Base-by-base conservation (phyloP, 2,329 filamentous ascomycete species). In the Sporothrix euskadiensis region DNA sequence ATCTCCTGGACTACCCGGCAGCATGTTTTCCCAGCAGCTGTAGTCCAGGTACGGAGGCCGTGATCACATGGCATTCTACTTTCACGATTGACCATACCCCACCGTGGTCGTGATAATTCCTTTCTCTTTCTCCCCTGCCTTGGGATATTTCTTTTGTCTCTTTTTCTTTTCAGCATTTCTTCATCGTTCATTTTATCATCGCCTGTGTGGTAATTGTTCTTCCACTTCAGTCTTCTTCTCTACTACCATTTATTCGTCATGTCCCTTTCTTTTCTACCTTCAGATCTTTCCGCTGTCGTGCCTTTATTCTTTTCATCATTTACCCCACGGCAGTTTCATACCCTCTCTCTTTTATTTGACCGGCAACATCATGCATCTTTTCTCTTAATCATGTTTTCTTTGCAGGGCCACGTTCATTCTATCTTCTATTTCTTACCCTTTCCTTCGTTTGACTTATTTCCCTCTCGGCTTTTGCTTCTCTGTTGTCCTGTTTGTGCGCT, bases 11-110 rank as follows among this genome's bases (percentile, higher is more conserved):
- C 63, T 74, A 5, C 54, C 73, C 4, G 69, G 49, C 14, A 49
- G 47, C 26, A 54, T 74, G 16, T 74, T 54, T 19, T 65, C 73
- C 16, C 72, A 72, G 44, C 74, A 75, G 47, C 59, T 74, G n/a
- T 74, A 69, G 47, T 47, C 9, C 8, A 52, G 7, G n/a, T 19
- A 63, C 41, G 22, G 39, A 26, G 1, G 61, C 61, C 9, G 26
- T 16, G 6, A 19, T 19, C 30, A 8, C 26, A 14, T 68, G n/a
- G 14, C 22, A 14, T 32, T 32, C 57, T 16, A 6, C 30, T 22
- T 71, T 35, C 26, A 14, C 47, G 19, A 30, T 41, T 26, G n/a
- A 5, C 39, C 61, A 26, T 10, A 44, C 4, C 6, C n/a, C 9
- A 14, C 39, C 12, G 14, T 69, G 14, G 22, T 30, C 4, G 7